Percentiles rank a stretch among this genome's conserved stretches.
phyloP scores from a whole-genome alignment of 106 monocot species.

The Phalaenopsis aphrodite region DNA sequence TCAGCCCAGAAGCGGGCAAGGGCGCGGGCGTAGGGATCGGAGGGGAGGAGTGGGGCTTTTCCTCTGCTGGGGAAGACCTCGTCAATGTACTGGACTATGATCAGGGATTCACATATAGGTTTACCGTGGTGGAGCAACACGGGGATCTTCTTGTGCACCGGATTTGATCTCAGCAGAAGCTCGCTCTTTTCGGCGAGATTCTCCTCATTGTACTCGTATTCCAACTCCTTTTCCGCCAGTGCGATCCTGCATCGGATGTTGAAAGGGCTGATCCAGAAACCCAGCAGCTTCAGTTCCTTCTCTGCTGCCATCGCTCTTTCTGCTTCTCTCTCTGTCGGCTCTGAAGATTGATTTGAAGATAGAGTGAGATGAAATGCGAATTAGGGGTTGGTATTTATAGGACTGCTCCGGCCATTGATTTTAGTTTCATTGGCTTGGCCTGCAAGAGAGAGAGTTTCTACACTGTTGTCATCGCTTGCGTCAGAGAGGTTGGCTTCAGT shows the following conservation, averaged over 20 bases:
- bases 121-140: conserved; percentile 41
- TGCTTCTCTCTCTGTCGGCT: no score
- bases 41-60: conserved; percentile 14
- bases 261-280: conserved; percentile 33
- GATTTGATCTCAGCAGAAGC: conserved; percentile 31
- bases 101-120: conserved; percentile 37
- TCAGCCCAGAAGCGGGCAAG: conserved; percentile 26
- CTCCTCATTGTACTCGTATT: conserved; percentile 37
- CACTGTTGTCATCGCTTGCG: no score
- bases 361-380: no score
- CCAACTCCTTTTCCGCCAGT: conserved; percentile 34
- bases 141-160: conserved; percentile 37
- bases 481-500: no score
- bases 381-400: no score
- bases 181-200: conserved; percentile 25
- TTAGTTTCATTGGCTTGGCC: no score
- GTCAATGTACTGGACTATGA: conserved; percentile 46
- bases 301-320: no score
- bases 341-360: no score
- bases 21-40: conserved; percentile 20
- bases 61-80: conserved; percentile 20
- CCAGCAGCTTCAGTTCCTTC: conserved; percentile 12
- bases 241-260: conserved; percentile 28
- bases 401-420: no score
- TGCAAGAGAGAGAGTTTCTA: no score